These are phyloP conservation scores for Truncatella angustata DNA, from an alignment of 2,329 filamentous ascomycete species.

Conservation along the genomic window DNA sequence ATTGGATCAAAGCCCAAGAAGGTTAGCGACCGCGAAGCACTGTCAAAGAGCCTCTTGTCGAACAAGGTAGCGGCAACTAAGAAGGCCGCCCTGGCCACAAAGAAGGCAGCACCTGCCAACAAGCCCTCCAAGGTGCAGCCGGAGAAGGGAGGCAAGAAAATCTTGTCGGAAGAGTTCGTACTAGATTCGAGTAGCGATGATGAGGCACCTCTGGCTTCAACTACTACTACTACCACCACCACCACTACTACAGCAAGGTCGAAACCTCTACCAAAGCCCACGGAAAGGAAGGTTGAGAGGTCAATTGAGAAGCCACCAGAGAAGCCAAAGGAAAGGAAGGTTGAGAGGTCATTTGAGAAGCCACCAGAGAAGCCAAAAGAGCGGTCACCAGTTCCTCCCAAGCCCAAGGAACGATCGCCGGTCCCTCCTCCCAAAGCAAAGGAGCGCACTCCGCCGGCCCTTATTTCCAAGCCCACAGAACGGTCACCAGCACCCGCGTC, in stretches of 20 bases:
- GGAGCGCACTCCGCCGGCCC: too few species aligned
- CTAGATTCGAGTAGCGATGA: conserved; percentile 55
- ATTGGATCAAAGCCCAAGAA: conserved; percentile 56
- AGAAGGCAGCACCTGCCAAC: conserved; percentile 37
- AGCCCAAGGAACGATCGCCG: too few species aligned
- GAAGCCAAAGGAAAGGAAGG: conserved; percentile 9
- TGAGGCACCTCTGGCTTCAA: conserved; percentile 36
- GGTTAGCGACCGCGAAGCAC: conserved; percentile 48
- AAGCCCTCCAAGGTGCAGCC: conserved; percentile 37
- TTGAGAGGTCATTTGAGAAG: too few species aligned
- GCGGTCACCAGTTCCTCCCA: too few species aligned
- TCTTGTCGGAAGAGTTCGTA: conserved; percentile 56
- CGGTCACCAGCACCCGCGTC: conserved; percentile 16
- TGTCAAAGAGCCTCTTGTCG: conserved; percentile 54
- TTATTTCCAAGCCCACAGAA: conserved; percentile 26
- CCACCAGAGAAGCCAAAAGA: too few species aligned
- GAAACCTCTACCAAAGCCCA: conserved; percentile 15
- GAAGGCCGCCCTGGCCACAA: conserved; percentile 32
- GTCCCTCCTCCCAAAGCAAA: too few species aligned
- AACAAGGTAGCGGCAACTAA: conserved; percentile 30
- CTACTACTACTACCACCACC: conserved; percentile 33
- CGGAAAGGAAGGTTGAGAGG: conserved; percentile 12
- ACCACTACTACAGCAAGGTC: conserved; percentile 27
- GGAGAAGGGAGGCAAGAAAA: conserved; percentile 38
- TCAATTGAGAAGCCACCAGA: conserved; percentile 13